A percentile compares a stretch with the other conserved stretches of the same genome.
phyloP scores from a whole-genome alignment of 306 rosid genomes.

The Styphnolobium japonicum region DNA sequence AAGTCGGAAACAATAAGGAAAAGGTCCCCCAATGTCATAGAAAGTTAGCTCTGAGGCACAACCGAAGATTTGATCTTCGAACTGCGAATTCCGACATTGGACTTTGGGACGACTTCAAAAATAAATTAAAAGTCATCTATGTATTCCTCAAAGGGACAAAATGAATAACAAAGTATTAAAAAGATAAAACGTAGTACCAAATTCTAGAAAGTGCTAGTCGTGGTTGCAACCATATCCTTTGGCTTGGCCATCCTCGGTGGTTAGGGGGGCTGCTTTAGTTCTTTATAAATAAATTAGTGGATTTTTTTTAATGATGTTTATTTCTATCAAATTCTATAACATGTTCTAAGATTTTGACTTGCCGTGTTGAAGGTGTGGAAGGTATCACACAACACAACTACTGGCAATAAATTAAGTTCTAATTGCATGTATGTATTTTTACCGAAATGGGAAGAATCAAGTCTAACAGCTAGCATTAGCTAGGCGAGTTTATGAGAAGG shows the following conservation, averaged over 20 bases:
- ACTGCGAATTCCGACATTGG: background rate
- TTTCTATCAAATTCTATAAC: background rate
- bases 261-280: background rate
- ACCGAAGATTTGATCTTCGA: background rate
- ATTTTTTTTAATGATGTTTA: background rate
- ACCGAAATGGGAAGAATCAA: background rate
- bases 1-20: conserved; percentile 18
- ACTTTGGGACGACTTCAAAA: background rate
- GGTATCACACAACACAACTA: background rate
- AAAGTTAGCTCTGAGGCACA: too few species aligned
- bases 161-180: background rate
- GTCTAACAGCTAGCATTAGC: background rate
- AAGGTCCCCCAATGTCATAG: background rate
- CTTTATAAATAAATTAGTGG: background rate
- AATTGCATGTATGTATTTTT: background rate
- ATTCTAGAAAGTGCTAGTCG: background rate
- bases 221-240: background rate
- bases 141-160: background rate
- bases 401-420: background rate
- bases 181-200: conserved; percentile 3
- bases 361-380: background rate
- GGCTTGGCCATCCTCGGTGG: background rate
- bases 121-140: background rate
- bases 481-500: background rate
- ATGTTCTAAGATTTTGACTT: conserved; percentile 13